phyloP scores from a whole-genome alignment of 2,329 filamentous ascomycete species.

The Trichoderma harzianum region DNA sequence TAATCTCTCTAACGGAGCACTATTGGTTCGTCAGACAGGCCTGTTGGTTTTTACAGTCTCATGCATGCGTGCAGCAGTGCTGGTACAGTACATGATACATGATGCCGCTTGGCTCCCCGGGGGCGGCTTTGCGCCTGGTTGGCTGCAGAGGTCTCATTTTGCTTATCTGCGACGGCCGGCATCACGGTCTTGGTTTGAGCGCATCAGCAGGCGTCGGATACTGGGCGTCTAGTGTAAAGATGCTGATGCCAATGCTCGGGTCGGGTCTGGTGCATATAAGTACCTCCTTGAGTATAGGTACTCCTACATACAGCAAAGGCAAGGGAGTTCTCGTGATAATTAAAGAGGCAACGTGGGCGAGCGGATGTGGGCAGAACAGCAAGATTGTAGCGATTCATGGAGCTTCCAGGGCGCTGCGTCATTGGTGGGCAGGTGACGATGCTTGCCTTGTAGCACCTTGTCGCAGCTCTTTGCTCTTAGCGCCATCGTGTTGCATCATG shows the following conservation, averaged over 20 bases:
- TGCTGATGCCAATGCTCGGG: not conserved
- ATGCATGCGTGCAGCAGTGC: not conserved
- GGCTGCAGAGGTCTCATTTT: not conserved
- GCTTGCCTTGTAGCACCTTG: not conserved
- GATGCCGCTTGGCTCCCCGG: not conserved
- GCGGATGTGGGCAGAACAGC: not conserved
- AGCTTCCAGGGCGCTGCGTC: not conserved
- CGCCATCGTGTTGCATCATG: constrained; percentile 14
- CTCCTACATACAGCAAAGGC: not conserved
- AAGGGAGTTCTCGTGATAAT: not conserved
- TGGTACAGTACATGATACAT: not conserved
- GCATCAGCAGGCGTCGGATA: not conserved
- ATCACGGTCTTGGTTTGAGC: not conserved
- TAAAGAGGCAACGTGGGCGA: not conserved
- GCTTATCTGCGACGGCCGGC: not conserved
- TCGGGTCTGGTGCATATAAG: not conserved
- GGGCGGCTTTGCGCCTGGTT: not conserved
- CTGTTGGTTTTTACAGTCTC: not conserved
- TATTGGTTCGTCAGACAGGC: not conserved
- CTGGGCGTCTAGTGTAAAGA: not conserved
- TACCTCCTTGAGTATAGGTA: not conserved
- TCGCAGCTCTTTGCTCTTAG: not conserved
- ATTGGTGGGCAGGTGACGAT: constrained; percentile 16
- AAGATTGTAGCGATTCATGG: not conserved
- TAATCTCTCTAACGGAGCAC: not conserved